Evolutionary conservation across 768 basidiomycete species (phyloP).

Genomic region (Coprinopsis cinerea): DNA sequence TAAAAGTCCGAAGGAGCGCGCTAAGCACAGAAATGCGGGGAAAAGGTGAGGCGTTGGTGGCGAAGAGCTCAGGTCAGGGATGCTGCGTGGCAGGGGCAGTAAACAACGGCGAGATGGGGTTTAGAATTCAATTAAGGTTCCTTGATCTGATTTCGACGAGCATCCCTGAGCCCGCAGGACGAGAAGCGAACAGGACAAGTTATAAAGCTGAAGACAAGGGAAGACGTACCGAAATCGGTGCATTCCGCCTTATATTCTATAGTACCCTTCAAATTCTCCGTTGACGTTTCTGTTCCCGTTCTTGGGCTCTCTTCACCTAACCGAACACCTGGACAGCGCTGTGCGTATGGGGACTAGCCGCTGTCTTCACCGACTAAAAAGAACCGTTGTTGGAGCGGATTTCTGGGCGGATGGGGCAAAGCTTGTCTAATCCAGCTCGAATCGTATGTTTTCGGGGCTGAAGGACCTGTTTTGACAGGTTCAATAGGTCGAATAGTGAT

Average conservation of each 20-base stretch:
- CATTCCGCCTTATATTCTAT: slow-evolving; percentile 37
- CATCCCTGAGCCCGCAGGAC: not conserved
- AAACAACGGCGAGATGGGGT: slow-evolving; percentile 1
- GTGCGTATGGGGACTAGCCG: not conserved
- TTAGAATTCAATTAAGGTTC: slow-evolving; percentile 1
- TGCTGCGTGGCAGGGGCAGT: not conserved
- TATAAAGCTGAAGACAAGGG: slow-evolving; percentile 13
- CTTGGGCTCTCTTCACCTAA: not conserved
- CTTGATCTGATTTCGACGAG: slow-evolving; percentile 4
- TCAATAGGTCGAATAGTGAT: slow-evolving; percentile 6
- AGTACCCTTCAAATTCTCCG: not conserved
- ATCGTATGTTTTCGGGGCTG: slow-evolving; percentile 4
- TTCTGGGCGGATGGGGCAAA: not conserved
- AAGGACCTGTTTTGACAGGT: slow-evolving; percentile 6
- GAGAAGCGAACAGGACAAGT: slow-evolving; percentile 12
- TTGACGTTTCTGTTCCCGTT: not conserved
- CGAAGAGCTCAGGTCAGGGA: slow-evolving; percentile 2
- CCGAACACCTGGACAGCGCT: not conserved
- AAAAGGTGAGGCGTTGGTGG: slow-evolving; percentile 15
- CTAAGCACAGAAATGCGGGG: slow-evolving; percentile 17
- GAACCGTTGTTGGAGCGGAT: not conserved
- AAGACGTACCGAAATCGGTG: slow-evolving; percentile 74
- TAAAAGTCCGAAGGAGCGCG: slow-evolving; percentile 17
- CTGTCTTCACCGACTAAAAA: not conserved
- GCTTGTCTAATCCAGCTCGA: slow-evolving; percentile 2